These are phyloP conservation scores for Phycomyces nitens DNA, from an alignment of 192 early-diverging fungal genomes.

Conservation along the genomic window DNA sequence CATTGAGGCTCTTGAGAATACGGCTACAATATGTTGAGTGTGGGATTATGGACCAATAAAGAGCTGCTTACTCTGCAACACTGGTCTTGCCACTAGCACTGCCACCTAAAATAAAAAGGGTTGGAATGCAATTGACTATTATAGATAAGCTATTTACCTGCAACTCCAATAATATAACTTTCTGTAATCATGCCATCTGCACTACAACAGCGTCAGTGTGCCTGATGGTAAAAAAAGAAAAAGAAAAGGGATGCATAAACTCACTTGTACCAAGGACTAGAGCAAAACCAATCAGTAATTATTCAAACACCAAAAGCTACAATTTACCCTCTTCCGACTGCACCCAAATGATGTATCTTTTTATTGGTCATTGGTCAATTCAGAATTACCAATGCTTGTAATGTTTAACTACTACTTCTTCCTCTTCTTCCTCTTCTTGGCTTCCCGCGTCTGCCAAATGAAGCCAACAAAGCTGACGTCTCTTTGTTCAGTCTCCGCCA, in stretches of 20 bases:
- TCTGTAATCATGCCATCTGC: constrained; percentile 58
- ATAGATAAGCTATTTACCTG: constrained; percentile 46
- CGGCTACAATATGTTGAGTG: constrained; percentile 28
- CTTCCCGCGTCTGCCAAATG: not conserved
- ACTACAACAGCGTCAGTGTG: constrained; percentile 24
- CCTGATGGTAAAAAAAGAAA: not conserved
- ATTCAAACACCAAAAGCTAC: too few species aligned
- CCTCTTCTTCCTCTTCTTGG: not conserved
- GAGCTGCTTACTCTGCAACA: constrained; percentile 54
- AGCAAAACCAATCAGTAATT: not conserved
- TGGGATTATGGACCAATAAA: too few species aligned
- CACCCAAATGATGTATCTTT: constrained; percentile 15
- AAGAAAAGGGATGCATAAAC: too few species aligned
- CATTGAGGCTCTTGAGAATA: constrained; percentile 70
- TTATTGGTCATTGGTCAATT: constrained; percentile 1
- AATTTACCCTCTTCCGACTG: constrained; percentile 21
- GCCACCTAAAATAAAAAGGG: constrained; percentile 46
- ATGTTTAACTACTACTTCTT: too few species aligned
- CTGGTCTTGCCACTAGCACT: constrained; percentile 85
- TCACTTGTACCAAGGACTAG: constrained; percentile 17
- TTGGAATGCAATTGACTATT: too few species aligned
- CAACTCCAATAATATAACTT: constrained; percentile 71
- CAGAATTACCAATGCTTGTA: too few species aligned
- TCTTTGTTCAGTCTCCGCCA: not conserved
- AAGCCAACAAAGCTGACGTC: constrained; percentile 1